Base-by-base conservation (phyloP, 805 yeast species). In the Torulaspora gathmanii region DNA sequence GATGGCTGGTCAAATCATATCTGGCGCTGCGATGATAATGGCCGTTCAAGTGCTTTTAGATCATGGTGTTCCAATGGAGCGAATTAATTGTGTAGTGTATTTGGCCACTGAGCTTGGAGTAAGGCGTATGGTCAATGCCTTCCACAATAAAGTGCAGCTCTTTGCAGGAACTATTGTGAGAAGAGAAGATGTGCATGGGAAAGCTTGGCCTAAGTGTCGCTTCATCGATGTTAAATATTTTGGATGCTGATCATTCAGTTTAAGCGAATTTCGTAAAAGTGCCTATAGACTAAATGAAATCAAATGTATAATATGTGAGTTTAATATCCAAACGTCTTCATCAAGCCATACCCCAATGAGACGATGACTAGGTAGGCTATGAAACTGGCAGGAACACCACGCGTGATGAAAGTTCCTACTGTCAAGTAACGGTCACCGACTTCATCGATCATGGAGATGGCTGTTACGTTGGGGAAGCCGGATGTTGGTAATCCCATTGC, bases 401-500 rank as follows among this genome's bases (percentile, higher is more conserved):
- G 75, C 10, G 85, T 82, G 36, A 93, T 87, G 60, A 93, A 93
- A 27, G 86, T 85, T 12, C 80, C 77, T 12, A 90, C 98, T 0
- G 89, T 83, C 56, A 93, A 70, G 60, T 93, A 93, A 15, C 95
- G 88, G 45, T 83, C 83, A 8, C 98, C 98, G 33, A 90, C 76
- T 57, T 87, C 96, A 64, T 93, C 95, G 5, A 90, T 82, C 80
- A 89, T 80, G 47, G 97, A 89, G 50, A 93, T 88, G 0, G 98
- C 99, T 0, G 98, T 89, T 28, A 93, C 96, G 58, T 93, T 93
- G 4, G 99, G 99, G 72, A 93, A 91, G 0, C 99, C 98, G 2
- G 95, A 86, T 0, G 98, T 93, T 23, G 99, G 98, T 43, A 93
- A 70, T 1, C 96, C 98, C 98, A 93, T 93, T 2, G 98, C 99